Evolutionary conservation across 495 filamentous ascomycete species (phyloP).

Genomic region (Penicillium arizonense): DNA sequence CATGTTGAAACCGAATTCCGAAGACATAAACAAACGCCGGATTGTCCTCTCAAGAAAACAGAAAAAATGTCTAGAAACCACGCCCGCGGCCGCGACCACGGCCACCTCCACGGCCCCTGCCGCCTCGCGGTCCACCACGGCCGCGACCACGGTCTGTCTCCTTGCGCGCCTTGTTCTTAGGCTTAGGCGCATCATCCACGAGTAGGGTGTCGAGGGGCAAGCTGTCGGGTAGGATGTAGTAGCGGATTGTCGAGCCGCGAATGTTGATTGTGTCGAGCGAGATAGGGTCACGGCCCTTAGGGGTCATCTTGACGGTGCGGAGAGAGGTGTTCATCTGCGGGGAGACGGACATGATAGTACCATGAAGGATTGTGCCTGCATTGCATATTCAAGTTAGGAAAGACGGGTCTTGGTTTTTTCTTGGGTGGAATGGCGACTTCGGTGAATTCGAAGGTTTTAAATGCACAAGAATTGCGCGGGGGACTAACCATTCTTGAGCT

Average conservation of each 20-base stretch:
- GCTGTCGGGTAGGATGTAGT: constrained; percentile 91
- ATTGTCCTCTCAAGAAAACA: constrained; percentile 20
- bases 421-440: not conserved
- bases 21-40: constrained; percentile 29
- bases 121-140: constrained; percentile 54
- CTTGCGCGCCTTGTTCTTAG: constrained; percentile 98
- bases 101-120: constrained; percentile 57
- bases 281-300: constrained; percentile 79
- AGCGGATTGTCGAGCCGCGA: constrained; percentile 87
- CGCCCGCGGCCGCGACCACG: constrained; percentile 61
- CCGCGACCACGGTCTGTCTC: constrained; percentile 71
- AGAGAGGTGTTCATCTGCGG: constrained; percentile 97
- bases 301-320: constrained; percentile 92
- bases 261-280: constrained; percentile 94
- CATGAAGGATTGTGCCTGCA: constrained; percentile 87
- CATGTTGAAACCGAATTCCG: constrained; percentile 21
- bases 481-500: constrained; percentile 90
- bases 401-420: constrained; percentile 6
- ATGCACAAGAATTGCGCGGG: not conserved
- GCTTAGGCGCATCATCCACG: constrained; percentile 94
- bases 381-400: not conserved
- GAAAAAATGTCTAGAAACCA: constrained; percentile 45
- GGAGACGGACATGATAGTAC: constrained; percentile 91
- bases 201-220: constrained; percentile 91
- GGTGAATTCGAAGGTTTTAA: not conserved